Base-by-base conservation (phyloP, 228 moss, liverwort and hornwort species). In the Sphagnum fallax region DNA sequence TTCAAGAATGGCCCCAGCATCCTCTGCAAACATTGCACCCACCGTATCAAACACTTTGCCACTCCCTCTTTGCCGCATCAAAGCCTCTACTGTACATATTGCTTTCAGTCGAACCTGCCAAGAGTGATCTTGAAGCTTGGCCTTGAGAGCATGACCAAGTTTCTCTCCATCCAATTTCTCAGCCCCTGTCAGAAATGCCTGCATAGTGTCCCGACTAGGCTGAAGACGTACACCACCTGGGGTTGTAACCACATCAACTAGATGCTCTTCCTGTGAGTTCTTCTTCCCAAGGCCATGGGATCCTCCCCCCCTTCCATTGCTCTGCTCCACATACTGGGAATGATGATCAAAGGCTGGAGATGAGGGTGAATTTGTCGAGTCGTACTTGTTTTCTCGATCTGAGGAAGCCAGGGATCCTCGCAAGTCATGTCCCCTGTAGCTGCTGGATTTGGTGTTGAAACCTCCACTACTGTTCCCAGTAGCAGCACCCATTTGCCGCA, bases 61-160 rank as follows among this genome's bases (percentile, higher is more conserved):
- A 70, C 72, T 80, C 65, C 87, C 86, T 83, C 87, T 80, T 75
- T 92, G 82, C 75, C 89, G 82, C 65, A 98, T 55, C 52, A 87
- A 72, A 66, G 89, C 84, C 73, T 98, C 98, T 66, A 90, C 65
- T 48, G 94, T 58, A 73, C 98, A 98, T 4, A 90, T 75, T 70
- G 98, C 90, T 80, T 92, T 98, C 76, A 89, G 93, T 59, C 98
- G 98, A 72, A 95, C 95, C 94, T 98, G 98, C 98, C 98, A 98
- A 52, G 83, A 84, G 62, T 90, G 94, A 49, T 92, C 84, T 82
- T 83, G 88, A 72, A 98, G 67, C 79, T 92, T 98, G 64, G 74
- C 76, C 69, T 89, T 90, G n/a, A 94, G 62, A 13, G 94, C 90
- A 69, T 79, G 72, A 62, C 90, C 89, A 70, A 98, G 76, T 77